Evolutionary conservation across 140 eudicot species (phyloP), one percentile per base, ranked within the genome.

Genomic region (Bidens hawaiensis): DNA sequence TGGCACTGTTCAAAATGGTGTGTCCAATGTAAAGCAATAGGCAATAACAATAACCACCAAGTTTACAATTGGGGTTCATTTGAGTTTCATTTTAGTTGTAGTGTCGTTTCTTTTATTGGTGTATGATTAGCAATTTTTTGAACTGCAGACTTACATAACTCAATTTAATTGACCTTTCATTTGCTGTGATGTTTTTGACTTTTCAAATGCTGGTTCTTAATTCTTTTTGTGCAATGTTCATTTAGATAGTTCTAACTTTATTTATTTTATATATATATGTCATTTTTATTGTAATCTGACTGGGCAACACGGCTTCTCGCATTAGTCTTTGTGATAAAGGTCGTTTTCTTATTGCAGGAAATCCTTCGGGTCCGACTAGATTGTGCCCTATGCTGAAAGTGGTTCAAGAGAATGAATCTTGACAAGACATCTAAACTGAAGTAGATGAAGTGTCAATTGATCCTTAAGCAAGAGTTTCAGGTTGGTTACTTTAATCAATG

Each of bases 1-100:
- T 30, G 78, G 73, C 74, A 77, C 67, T 67, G 82, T 74, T 76
- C 93, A 84, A 79, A 88, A 83, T 64, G 97, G 97, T 81, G 94
- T 77, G 82, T 85, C 87, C 76, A 79, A 18, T 48, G 96, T 84
- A 83, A 84, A 78, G 80, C 62, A 60, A 27, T 78, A 78, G 81
- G n/a, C n/a, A n/a, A n/a, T n/a, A n/a, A n/a, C 68, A 62, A 74
- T 68, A 57, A 41, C 14, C 65, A 14, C 57, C 65, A 55, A 66
- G 62, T 43, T 50, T 48, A 33, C 70, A 41, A 26, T 62, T 54
- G 72, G 41, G 72, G 75, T 67, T 65, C 33, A 49, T 54, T 49
- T 48, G 60, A 55, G 42, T 51, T 21, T 52, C 17, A 16, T 33
- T 60, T 40, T 67, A 69, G 16, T 42, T 71, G 81, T 69, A 69